Base-by-base conservation (phyloP, 2,329 filamentous ascomycete genomes). In the Colletotrichum higginsianum region DNA sequence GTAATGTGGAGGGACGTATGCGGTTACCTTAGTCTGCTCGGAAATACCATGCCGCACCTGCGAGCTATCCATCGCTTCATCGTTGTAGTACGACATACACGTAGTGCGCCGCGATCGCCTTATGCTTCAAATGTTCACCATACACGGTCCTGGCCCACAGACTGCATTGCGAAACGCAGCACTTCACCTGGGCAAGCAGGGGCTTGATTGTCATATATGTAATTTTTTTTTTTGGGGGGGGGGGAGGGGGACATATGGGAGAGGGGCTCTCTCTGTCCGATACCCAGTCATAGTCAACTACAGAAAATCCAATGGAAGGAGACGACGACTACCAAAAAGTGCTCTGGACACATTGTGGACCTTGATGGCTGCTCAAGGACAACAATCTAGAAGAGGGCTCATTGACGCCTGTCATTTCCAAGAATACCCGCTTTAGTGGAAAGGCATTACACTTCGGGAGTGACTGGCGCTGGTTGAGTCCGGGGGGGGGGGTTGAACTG, bases 1-100 rank as follows among this genome's bases (percentile, higher is more conserved):
- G 40, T 68, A 62, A 67, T 67, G 57, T 40, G 53, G 53, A 71
- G 52, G 55, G 66, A 53, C 53, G 56, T 71, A 52, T 71, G 49
- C 40, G 65, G 49, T 23, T 71, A 38, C 35, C 35, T 42, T 56
- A 63, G 68, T 55, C 13, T 60, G 50, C 30, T 47, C 49, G 44
- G 38, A 61, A 38, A 57, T 67, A 15, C 8, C 15, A 56, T 38
- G 63, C 44, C 15, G 52, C 46, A 23, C 50, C 40, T 16, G 23
- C 18, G 40, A 44, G 23, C 15, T 44, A 23, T 46, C 40, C 49
- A 47, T 61, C 3, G 12, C 35, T 50, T 38, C 18, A 23, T 55
- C 49, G 15, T 16, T 47, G 46, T 44, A 7, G 21, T 44, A 21
- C 18, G 23, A 18, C 26, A 56, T 26, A 56, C 50, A 53, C 35